phyloP scores from a whole-genome alignment of 768 basidiomycete genomes.

The Mycena amicta region DNA sequence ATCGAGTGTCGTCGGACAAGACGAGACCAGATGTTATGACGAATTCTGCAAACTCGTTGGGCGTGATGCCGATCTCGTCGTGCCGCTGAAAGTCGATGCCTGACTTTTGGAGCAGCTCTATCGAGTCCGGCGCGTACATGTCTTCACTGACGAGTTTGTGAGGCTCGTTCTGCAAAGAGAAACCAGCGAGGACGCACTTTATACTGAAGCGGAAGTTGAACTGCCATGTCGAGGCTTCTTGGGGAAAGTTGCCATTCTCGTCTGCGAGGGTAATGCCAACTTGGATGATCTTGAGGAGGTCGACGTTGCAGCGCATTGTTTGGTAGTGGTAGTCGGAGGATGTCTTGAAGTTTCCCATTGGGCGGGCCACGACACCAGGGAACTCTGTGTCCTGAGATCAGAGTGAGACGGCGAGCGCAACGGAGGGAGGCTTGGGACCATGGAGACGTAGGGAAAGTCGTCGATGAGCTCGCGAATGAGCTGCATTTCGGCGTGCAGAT shows the following conservation, averaged over 20 bases:
- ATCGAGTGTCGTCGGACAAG: constrained; percentile 82
- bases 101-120: constrained; percentile 91
- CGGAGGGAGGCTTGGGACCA: constrained; percentile 51
- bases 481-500: constrained; percentile 91
- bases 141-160: constrained; percentile 68
- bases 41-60: constrained; percentile 94
- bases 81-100: constrained; percentile 96
- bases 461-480: constrained; percentile 87
- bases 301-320: constrained; percentile 99
- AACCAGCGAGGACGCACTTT: constrained; percentile 54
- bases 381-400: constrained; percentile 90
- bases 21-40: constrained; percentile 97
- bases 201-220: constrained; percentile 97
- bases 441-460: constrained; percentile 90
- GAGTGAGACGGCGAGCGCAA: constrained; percentile 33
- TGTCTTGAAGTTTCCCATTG: constrained; percentile 94
- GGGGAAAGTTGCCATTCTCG: constrained; percentile 89
- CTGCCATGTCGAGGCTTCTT: constrained; percentile 95
- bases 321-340: constrained; percentile 99
- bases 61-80: constrained; percentile 87
- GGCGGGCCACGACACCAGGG: constrained; percentile 96
- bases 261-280: constrained; percentile 94
- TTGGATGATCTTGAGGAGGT: constrained; percentile 96
- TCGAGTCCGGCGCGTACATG: constrained; percentile 98
- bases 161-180: background rate